Percentiles rank a stretch among this genome's conserved stretches.
Conservation (phyloP, 2,329 filamentous ascomycete species). For the Pestalotiopsis sp. region DNA sequence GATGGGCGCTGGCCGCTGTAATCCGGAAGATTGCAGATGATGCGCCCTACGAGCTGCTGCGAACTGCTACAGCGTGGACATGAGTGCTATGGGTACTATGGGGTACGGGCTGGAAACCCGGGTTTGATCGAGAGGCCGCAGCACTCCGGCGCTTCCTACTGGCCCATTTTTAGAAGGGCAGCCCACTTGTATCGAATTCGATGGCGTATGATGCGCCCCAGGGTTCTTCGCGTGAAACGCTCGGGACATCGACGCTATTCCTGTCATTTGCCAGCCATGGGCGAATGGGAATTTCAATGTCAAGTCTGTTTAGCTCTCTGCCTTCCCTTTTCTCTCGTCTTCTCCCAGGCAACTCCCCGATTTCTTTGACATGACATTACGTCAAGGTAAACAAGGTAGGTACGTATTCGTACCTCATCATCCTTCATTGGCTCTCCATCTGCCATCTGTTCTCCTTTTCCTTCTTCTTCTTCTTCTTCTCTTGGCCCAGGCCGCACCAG, state of each 20-base stretch:
- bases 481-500: not conserved
- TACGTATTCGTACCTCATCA: not conserved
- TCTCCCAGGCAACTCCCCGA: constrained; percentile 1
- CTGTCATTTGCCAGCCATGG: constrained; percentile 12
- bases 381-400: not conserved
- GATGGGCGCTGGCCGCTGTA: not conserved
- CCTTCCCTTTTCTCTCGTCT: not conserved
- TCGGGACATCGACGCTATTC: constrained; percentile 19
- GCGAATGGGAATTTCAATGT: not conserved
- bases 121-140: constrained; percentile 15
- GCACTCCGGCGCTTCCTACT: constrained; percentile 7
- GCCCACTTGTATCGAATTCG: constrained; percentile 4
- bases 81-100: not conserved
- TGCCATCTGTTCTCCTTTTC: not conserved
- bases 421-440: not conserved
- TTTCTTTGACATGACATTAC: not conserved
- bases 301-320: no score
- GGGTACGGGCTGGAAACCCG: constrained; percentile 2
- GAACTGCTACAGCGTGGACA: not conserved
- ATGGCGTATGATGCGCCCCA: constrained; percentile 17
- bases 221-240: constrained; percentile 7
- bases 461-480: not conserved
- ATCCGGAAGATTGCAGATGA: not conserved
- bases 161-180: not conserved
- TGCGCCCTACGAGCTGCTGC: not conserved